phyloP scores from a whole-genome alignment of 441 rosid species.

The Populus trichocarpa region DNA sequence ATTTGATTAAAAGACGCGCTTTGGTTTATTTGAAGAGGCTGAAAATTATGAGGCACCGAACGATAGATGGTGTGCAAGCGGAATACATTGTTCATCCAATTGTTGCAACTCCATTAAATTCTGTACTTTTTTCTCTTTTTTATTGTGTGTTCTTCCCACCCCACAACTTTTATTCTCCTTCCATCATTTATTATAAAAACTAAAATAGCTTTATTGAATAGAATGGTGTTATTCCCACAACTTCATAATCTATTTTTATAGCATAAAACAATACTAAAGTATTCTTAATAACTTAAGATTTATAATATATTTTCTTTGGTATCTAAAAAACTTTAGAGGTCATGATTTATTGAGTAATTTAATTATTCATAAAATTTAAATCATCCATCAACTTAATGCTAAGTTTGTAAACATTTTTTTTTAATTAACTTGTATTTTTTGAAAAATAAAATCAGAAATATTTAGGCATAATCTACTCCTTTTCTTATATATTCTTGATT shows the following conservation, averaged over 20 bases:
- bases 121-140: background rate
- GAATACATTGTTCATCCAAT: conserved; percentile 12
- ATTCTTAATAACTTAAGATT: too few species aligned
- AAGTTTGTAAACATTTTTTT: too few species aligned
- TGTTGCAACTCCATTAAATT: conserved; percentile 16
- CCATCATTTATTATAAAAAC: background rate
- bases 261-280: too few species aligned
- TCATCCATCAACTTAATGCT: too few species aligned
- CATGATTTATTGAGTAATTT: too few species aligned
- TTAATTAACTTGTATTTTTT: too few species aligned
- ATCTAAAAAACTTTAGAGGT: too few species aligned
- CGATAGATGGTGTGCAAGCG: background rate
- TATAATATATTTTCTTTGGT: too few species aligned
- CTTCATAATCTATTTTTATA: background rate
- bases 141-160: background rate
- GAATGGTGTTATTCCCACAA: background rate
- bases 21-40: background rate
- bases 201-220: background rate
- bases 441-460: too few species aligned
- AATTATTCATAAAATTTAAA: too few species aligned
- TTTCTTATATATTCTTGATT: too few species aligned
- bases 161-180: background rate
- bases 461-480: too few species aligned
- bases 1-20: background rate
- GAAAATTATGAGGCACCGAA: conserved; percentile 5